Conservation (phyloP, 164 flowering plant genomes). For the Houttuynia cordata region DNA sequence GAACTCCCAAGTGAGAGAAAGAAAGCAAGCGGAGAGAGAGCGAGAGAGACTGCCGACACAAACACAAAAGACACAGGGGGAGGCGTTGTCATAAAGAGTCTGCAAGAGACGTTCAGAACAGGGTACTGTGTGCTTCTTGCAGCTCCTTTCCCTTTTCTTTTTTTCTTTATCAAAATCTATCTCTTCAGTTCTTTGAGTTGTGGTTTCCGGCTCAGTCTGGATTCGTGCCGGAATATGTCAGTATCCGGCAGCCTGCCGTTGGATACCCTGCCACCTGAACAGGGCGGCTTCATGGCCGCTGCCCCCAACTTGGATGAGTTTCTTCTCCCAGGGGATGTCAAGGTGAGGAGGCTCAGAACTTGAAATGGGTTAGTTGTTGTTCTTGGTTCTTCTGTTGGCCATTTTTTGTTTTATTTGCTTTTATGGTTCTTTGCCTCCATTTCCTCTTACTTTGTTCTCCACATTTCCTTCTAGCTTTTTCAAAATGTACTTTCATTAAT, state of each 20-base stretch:
- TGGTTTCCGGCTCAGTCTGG: slow-evolving; percentile 14
- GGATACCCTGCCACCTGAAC: slow-evolving; percentile 17
- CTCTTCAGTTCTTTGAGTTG: neutral
- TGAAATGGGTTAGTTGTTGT: no score
- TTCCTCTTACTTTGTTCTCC: neutral
- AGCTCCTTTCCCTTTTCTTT: slow-evolving; percentile 1
- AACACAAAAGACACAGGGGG: neutral
- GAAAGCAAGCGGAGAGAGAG: no score
- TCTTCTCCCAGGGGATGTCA: slow-evolving; percentile 27
- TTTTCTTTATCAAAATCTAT: slow-evolving; percentile 5
- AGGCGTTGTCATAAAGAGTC: neutral
- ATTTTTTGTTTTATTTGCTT: neutral
- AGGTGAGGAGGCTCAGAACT: slow-evolving; percentile 13
- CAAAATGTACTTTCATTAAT: no score
- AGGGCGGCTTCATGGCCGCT: slow-evolving; percentile 13
- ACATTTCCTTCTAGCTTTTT: neutral
- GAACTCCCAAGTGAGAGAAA: no score
- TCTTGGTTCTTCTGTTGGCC: neutral
- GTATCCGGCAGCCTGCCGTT: slow-evolving; percentile 12
- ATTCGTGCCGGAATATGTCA: slow-evolving; percentile 30
- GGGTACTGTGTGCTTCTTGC: neutral
- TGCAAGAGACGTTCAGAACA: neutral
- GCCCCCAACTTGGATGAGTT: slow-evolving; percentile 36
- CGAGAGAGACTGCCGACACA: slow-evolving; percentile 1
- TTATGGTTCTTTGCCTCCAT: neutral